These are phyloP conservation scores for Penicillium coprophilum DNA, from an alignment of 495 filamentous ascomycete species.

Conservation along the genomic window DNA sequence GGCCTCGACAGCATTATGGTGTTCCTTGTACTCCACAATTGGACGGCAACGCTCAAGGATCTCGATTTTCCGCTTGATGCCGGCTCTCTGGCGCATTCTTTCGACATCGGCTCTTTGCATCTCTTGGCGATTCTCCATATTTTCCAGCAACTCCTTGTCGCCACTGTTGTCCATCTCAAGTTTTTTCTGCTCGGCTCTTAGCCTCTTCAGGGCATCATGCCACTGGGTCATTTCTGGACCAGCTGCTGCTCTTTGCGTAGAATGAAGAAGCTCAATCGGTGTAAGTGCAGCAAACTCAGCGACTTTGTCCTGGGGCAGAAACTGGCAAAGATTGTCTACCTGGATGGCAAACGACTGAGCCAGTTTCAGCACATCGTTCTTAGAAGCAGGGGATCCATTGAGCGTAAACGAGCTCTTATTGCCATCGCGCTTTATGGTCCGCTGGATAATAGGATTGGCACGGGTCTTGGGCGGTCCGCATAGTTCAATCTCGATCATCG, in stretches of 20 bases:
- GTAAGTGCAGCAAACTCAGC: conserved; percentile 87
- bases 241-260: conserved; percentile 85
- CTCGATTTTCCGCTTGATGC: conserved; percentile 63
- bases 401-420: conserved; percentile 75
- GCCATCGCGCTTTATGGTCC: conserved; percentile 75
- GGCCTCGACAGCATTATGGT: conserved; percentile 33
- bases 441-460: conserved; percentile 68
- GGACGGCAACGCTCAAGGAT: conserved; percentile 65
- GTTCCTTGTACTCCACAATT: conserved; percentile 58
- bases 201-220: conserved; percentile 70
- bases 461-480: conserved; percentile 49
- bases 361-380: conserved; percentile 61
- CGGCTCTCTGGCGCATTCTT: conserved; percentile 70
- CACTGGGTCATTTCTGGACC: conserved; percentile 74
- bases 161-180: conserved; percentile 56
- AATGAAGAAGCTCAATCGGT: conserved; percentile 77
- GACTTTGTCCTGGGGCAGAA: conserved; percentile 94
- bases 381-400: conserved; percentile 57
- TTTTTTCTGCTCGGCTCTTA: conserved; percentile 68
- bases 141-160: conserved; percentile 61
- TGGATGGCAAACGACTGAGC: conserved; percentile 76
- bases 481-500: conserved; percentile 86
- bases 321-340: conserved; percentile 97
- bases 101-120: conserved; percentile 80
- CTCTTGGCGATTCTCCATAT: conserved; percentile 71